These are phyloP conservation scores for Oryza glaberrima DNA, from an alignment of 176 grass and related monocot genomes.

Conservation along the genomic window DNA sequence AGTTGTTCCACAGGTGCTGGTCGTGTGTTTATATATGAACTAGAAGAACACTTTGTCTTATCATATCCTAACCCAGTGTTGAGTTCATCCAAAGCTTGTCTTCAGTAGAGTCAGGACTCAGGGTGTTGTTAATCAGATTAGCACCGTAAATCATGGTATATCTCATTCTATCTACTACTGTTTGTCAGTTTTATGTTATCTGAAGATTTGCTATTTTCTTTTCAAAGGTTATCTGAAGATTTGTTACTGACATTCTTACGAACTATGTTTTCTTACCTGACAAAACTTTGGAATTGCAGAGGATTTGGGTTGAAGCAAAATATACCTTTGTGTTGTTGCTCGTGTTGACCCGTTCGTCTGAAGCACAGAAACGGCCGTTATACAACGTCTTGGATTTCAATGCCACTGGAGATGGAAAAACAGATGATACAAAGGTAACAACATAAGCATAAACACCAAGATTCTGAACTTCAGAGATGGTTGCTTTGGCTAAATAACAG, in stretches of 20 bases:
- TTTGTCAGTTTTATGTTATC: neutral
- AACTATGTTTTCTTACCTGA: neutral
- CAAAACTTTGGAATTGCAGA: neutral
- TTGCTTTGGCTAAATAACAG: neutral
- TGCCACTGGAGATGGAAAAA: conserved; percentile 53
- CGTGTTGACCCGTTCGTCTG: neutral
- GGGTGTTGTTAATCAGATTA: neutral
- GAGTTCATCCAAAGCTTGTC: conserved; percentile 1
- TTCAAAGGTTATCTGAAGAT: neutral
- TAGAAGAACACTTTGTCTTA: neutral
- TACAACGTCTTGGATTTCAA: conserved; percentile 51
- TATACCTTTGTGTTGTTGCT: conserved; percentile 27
- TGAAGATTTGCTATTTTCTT: neutral
- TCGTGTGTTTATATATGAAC: neutral
- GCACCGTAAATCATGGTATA: conserved; percentile 28
- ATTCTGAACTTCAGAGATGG: neutral
- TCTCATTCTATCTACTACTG: neutral
- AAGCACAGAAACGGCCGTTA: neutral
- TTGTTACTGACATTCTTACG: neutral
- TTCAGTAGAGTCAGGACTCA: no score
- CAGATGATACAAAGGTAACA: conserved; percentile 53
- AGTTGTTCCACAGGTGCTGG: neutral
- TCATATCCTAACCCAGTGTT: neutral
- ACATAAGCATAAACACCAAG: neutral
- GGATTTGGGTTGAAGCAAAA: neutral